Percentiles rank a stretch among this genome's conserved stretches.
These are phyloP conservation scores for Gaertneriomyces sp. DNA, from an alignment of 192 early-diverging fungal species.

Conservation along the genomic window DNA sequence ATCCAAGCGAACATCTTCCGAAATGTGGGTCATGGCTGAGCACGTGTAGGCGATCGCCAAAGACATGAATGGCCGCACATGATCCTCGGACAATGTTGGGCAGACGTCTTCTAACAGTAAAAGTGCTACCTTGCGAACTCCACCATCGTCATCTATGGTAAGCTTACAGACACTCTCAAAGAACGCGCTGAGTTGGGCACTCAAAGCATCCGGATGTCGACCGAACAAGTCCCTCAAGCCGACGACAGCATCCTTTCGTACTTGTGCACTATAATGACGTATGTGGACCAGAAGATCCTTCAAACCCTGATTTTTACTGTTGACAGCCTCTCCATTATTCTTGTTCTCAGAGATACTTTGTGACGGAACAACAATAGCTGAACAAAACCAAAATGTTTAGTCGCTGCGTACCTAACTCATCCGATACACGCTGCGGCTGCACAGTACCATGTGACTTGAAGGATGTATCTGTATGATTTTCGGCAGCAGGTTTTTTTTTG, in stretches of 20 bases:
- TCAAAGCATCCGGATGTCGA: slow-evolving; percentile 35
- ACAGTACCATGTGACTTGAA: slow-evolving; percentile 70
- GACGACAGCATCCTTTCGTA: slow-evolving; percentile 46
- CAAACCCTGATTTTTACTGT: slow-evolving; percentile 72
- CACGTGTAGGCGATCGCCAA: slow-evolving; percentile 75
- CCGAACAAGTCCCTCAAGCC: slow-evolving; percentile 46
- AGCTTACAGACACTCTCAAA: slow-evolving; percentile 41
- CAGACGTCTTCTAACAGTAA: slow-evolving; percentile 18
- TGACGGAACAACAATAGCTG: slow-evolving; percentile 71
- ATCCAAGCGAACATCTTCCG: slow-evolving; percentile 79
- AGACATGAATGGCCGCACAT: slow-evolving; percentile 75
- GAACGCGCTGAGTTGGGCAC: slow-evolving; percentile 43
- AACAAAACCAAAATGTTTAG: not conserved
- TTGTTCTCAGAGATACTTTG: slow-evolving; percentile 80
- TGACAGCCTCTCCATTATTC: slow-evolving; percentile 58
- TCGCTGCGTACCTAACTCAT: not conserved
- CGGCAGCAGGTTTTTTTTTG: slow-evolving; percentile 73
- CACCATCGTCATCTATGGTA: slow-evolving; percentile 41
- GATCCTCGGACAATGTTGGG: slow-evolving; percentile 34
- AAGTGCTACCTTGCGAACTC: slow-evolving; percentile 26
- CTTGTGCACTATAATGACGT: slow-evolving; percentile 69
- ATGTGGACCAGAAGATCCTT: slow-evolving; percentile 70
- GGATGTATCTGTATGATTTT: slow-evolving; percentile 76
- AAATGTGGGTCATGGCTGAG: slow-evolving; percentile 86
- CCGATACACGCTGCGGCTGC: not conserved